A percentile compares a stretch with the other conserved stretches of the same genome.
phyloP scores from a whole-genome alignment of 129 eudicot genomes.

The Flaveria sonorensis region DNA sequence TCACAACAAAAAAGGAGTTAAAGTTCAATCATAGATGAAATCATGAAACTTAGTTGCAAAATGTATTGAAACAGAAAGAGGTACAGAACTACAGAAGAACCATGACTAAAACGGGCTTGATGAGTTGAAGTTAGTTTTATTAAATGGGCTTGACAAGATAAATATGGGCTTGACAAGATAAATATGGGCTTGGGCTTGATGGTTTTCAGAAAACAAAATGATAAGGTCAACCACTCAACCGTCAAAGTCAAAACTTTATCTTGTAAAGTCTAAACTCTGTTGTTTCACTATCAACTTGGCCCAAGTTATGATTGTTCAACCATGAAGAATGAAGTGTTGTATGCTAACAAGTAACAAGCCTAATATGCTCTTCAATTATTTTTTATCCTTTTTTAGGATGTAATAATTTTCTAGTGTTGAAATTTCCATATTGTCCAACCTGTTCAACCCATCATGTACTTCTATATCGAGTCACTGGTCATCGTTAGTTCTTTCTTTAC shows the following conservation, averaged over 20 bases:
- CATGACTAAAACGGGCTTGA: no score
- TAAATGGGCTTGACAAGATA: neutral
- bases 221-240: neutral
- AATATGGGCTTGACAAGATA: neutral
- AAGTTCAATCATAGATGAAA: neutral
- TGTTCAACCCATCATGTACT: neutral
- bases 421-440: neutral
- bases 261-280: neutral
- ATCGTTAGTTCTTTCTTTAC: no score
- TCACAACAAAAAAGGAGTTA: neutral
- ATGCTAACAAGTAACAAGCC: no score
- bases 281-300: neutral
- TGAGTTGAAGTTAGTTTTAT: neutral
- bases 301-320: neutral
- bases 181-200: slow-evolving; percentile 5
- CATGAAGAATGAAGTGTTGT: no score
- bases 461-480: no score
- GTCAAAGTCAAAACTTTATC: neutral
- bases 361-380: neutral
- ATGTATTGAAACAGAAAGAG: neutral
- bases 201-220: neutral
- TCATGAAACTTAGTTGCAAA: neutral
- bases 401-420: neutral
- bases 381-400: neutral
- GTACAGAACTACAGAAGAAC: no score